Evolutionary conservation across 768 basidiomycete genomes (phyloP), one percentile per base, ranked within the genome.

Genomic region (Calocybe gangraenosa): DNA sequence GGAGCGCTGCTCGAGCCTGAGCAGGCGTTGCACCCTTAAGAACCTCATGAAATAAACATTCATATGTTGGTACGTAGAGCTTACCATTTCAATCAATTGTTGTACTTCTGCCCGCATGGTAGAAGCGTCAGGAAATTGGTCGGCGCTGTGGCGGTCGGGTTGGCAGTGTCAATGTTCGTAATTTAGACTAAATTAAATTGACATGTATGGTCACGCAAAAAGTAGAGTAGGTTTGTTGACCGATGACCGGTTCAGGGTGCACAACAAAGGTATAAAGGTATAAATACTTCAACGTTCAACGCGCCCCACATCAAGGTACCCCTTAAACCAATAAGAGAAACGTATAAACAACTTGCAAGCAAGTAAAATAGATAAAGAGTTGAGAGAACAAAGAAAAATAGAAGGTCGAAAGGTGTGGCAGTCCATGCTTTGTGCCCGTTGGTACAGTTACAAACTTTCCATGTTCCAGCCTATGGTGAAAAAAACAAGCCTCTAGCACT

Each of bases 1-100:
- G 77, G 58, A 96, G 65, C 14, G 93, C 93, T 22, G 86, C 88
- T 54, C 78, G 79, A 32, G 94, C 93, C 67, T 93, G 88, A 10
- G 81, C 78, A 9, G 66, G 61, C 0, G 86, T 88, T 22, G 91
- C 91, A 54, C 93, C 93, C 93, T 94, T 22, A 41, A 22, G 48
- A 28, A 28, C 11, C 25, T 5, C 25, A 28, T 28, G 25, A 11
- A 28, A 28, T 28, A 5, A 28, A 11, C 11, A 11, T 28, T 28
- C 11, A 5, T 6, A 11, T 11, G 5, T 6, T 28, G 5, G 5
- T 11, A 28, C 5, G 25, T 11, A 50, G 2, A 39, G 32, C 63
- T 32, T 37, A 70, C 70, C 66, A 72, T 67, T 57, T 72, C 67
- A 23, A 84, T 70, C n/a, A 87, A 70, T 53, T 86, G 83, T 46